Evolutionary conservation across 208 protist genomes (phyloP), one percentile per base, ranked within the genome.

Genomic region (Wallacemonas sp.): DNA sequence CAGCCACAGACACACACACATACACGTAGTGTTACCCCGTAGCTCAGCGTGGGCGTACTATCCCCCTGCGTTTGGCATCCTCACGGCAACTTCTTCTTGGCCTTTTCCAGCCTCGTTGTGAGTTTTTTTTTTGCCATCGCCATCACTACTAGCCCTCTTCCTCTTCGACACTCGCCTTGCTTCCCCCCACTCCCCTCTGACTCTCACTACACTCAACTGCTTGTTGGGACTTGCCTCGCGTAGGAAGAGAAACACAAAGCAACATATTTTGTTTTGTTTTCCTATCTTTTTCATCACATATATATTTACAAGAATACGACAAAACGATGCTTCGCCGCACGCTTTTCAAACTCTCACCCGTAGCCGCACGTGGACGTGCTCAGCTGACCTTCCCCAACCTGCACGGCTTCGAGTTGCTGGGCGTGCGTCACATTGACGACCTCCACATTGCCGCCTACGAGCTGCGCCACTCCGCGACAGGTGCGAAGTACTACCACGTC

Each of bases 401-500:
- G 24, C 78, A 92, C 46, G 90, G 90, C 38, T 97, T 97, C 61
- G 78, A 70, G 41, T 76, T 87, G 17, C 36, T 80, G 26, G 72
- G 63, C 27, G 75, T 65, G 26, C 80, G 78, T 16, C 74, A 74
- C 43, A 78, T 97, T 43, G 78, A 84, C 19, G 90, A 94, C 33
- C 73, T 95, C 32, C 83, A 92, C 73, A 44, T 97, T 24, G 78
- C 86, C 4, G 76, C 87, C 19, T 94, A 94, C 58, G 83, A 89
- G 44, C 82, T 93, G 72, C 57, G 72, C 27, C 93, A 97, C 73
- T 65, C 77, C 30, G 54, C 57, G 26, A 96, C 90, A 17, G 84
- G 79, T 17, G 89, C 92, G 0, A 43, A 76, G 24, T 95, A 95
- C 72, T 94, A 96, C 76, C 96, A 98, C 78, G 71, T 99, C 17